These are phyloP conservation scores for Penicillium capsulatum DNA, from an alignment of 2,329 filamentous ascomycete species.

Conservation along the genomic window DNA sequence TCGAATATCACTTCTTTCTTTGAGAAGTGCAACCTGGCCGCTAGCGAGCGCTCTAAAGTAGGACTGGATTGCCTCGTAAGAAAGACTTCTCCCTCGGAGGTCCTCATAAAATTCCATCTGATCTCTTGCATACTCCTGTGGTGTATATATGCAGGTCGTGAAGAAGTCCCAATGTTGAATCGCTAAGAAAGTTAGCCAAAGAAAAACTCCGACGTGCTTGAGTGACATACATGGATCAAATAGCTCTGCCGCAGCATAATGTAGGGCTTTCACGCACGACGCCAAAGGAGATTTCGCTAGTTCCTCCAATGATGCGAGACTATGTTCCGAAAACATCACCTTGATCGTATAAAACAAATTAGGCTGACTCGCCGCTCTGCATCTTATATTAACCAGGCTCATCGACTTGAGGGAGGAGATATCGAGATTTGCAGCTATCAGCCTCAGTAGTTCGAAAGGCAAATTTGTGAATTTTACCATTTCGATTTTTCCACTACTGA, in stretches of 20 bases:
- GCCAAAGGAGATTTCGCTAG: background rate
- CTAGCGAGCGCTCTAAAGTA: background rate
- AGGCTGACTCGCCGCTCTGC: background rate
- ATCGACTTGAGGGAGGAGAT: background rate
- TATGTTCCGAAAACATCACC: background rate
- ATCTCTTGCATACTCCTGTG: conserved; percentile 1
- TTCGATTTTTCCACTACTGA: background rate
- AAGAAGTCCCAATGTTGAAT: conserved; percentile 3
- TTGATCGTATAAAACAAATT: background rate
- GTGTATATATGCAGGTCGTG: background rate
- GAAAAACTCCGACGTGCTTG: background rate
- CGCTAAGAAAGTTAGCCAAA: background rate
- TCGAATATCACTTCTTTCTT: background rate
- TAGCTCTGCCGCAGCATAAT: conserved; percentile 1
- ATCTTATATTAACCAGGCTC: background rate
- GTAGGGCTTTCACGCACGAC: background rate
- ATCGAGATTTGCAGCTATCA: background rate
- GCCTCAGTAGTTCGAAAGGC: background rate
- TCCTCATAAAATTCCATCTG: conserved; percentile 1
- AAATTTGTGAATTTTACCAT: background rate
- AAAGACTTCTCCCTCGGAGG: conserved; percentile 1
- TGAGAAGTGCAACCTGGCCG: background rate
- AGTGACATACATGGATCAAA: conserved; percentile 1
- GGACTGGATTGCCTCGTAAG: background rate
- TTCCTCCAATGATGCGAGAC: background rate